phyloP scores from a whole-genome alignment of 371 early-diverging fungal species.

The Haplosporangium sp. region DNA sequence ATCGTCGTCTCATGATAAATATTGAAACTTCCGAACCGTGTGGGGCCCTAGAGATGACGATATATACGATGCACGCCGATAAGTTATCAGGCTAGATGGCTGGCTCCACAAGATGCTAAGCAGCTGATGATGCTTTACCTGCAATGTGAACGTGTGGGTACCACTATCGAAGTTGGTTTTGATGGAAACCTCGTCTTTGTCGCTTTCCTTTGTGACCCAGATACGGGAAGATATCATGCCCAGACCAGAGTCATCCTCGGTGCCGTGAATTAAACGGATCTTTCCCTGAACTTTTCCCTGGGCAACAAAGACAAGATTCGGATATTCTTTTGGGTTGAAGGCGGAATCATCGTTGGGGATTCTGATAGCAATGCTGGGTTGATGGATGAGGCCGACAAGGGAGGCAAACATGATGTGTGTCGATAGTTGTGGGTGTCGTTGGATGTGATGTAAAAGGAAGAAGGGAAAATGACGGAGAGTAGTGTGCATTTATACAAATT shows the following conservation, averaged over 20 bases:
- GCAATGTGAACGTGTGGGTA: slow-evolving; percentile 28
- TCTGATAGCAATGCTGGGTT: slow-evolving; percentile 44
- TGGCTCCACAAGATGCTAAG: neutral
- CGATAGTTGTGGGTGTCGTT: neutral
- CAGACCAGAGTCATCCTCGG: slow-evolving; percentile 23
- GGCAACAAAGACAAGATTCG: slow-evolving; percentile 32
- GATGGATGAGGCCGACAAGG: slow-evolving; percentile 31
- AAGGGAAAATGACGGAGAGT: neutral
- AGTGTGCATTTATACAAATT: neutral
- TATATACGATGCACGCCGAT: neutral
- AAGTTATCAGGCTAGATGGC: neutral
- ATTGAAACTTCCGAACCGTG: slow-evolving; percentile 31
- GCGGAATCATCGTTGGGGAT: slow-evolving; percentile 39
- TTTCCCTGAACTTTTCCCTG: slow-evolving; percentile 48
- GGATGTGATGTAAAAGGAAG: neutral
- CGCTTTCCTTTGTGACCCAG: slow-evolving; percentile 50
- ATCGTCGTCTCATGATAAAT: slow-evolving; percentile 51
- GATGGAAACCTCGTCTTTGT: slow-evolving; percentile 38
- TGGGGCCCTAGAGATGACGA: slow-evolving; percentile 30
- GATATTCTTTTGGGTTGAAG: slow-evolving; percentile 41
- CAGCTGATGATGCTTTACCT: slow-evolving; percentile 18
- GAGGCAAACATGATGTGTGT: slow-evolving; percentile 35
- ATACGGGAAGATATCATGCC: slow-evolving; percentile 43
- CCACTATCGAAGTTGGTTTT: slow-evolving; percentile 21
- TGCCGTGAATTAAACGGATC: slow-evolving; percentile 36